A percentile compares a stretch with the other conserved stretches of the same genome.
These are phyloP conservation scores for Haematococcus lacustris DNA, from an alignment of 139 green algal genomes.

Conservation along the genomic window DNA sequence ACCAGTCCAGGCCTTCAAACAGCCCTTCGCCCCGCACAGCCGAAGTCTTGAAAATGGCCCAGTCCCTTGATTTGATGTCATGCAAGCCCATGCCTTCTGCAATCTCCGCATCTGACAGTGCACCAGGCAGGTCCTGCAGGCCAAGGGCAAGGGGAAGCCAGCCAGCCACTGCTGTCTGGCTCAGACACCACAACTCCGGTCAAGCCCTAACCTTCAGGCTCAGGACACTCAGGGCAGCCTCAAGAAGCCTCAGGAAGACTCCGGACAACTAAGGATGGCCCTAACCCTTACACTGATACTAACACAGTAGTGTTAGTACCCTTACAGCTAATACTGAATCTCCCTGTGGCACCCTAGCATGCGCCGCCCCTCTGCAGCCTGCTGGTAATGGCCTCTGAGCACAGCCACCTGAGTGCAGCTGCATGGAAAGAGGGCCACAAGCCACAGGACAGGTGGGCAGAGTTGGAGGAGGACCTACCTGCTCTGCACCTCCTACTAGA, in stretches of 20 bases:
- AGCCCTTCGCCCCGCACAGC: conserved; percentile 93
- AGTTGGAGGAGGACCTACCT: no score
- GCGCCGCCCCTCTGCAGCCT: not conserved
- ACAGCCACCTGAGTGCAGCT: no score
- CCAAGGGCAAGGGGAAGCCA: not conserved
- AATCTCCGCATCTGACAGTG: conserved; percentile 83
- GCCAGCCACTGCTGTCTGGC: no score
- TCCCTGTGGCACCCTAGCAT: not conserved
- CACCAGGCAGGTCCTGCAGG: conserved; percentile 78
- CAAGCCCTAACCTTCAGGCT: no score
- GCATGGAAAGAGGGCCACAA: no score
- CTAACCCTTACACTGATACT: no score
- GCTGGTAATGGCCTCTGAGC: not conserved
- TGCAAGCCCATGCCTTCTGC: conserved; percentile 86
- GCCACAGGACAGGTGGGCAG: no score
- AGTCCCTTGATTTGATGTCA: conserved; percentile 88
- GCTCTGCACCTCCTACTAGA: not conserved
- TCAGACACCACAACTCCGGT: no score
- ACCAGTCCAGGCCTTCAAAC: conserved; percentile 95
- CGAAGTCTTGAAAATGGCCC: conserved; percentile 94
- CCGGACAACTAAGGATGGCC: no score
- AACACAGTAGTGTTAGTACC: no score
- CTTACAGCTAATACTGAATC: not conserved
- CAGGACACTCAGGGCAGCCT: not conserved
- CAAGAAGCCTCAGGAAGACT: not conserved